Base-by-base conservation (phyloP, 768 basidiomycete species). In the Lactarius sanguifluus region DNA sequence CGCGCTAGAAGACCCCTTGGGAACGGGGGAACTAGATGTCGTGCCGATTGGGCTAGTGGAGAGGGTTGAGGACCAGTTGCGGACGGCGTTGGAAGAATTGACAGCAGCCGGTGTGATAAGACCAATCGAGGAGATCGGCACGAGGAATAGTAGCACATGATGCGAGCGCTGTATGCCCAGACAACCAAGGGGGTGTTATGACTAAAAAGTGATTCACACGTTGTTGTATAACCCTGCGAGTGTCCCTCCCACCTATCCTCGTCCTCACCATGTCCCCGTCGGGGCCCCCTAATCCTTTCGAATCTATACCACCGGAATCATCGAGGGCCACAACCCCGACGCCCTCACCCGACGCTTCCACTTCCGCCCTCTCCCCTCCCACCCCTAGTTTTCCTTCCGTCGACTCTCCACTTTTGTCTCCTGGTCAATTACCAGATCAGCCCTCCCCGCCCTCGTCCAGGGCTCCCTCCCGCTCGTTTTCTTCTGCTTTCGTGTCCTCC, bases 1-100 rank as follows among this genome's bases (percentile, higher is more conserved):
- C 10, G 86, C 89, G 54, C 72, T 95, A 70, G 89, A 94, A 77
- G 80, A 79, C 62, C 93, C 93, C 0, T 78, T 32, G 7, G n/a
- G 18, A 43, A 59, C 79, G 41, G 86, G 79, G 1, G 91, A 93
- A 73, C 79, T 82, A 5, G 88, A 83, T 0, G 87, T 92, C n/a
- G 81, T 91, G 23, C 78, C 80, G 5, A 85, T 92, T n/a, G 74
- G 80, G 16, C 71, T 87, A 41, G 80, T 82, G 47, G 80, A 79
- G 59, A 71, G 77, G n/a, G 86, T 83, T 43, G 82, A 82, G 68
- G 79, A 80, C 59, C 90, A 94, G 76, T 78, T 88, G 0, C 68
- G 71, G 57, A 75, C 67, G 28, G 86, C 84, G 6, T 64, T 80
- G 41, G 77, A 79, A 38, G 79, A 75, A 9, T 54, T 61, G 15